Evolutionary conservation across 2,329 filamentous ascomycete genomes (phyloP).

Genomic region (Capronia epimyces): DNA sequence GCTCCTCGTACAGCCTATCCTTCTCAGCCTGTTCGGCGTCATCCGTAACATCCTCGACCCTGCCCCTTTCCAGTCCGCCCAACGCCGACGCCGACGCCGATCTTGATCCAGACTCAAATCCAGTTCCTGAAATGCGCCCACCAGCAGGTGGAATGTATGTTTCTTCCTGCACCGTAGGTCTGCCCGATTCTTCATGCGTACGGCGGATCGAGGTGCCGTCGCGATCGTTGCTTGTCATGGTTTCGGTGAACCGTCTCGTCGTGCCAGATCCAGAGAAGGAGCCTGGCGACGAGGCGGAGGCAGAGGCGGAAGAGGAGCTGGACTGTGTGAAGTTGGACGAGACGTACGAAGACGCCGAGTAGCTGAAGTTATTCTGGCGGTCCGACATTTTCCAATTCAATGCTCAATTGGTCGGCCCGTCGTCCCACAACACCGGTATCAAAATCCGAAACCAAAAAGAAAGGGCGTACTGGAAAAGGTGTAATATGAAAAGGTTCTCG

Average conservation of each 20-base stretch:
- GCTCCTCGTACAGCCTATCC: conserved; percentile 42
- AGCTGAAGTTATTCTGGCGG: background rate
- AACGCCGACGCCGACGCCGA: background rate
- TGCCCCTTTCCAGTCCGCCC: background rate
- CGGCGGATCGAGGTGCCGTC: conserved; percentile 19
- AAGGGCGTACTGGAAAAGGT: too few species aligned
- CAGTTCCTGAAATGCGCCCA: background rate
- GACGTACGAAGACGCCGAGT: background rate
- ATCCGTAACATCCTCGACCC: conserved; percentile 21
- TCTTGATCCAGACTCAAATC: background rate
- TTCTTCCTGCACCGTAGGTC: conserved; percentile 12
- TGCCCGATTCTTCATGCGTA: conserved; percentile 13
- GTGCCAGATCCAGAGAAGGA: conserved; percentile 1
- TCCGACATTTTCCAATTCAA: too few species aligned
- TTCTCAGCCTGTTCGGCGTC: conserved; percentile 38
- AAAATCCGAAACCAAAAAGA: too few species aligned
- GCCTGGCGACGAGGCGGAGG: conserved; percentile 3
- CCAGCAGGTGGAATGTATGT: conserved; percentile 9
- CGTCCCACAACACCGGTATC: too few species aligned
- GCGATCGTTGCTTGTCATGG: conserved; percentile 15
- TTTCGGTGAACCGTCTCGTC: conserved; percentile 2
- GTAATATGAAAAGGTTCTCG: too few species aligned
- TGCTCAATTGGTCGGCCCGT: too few species aligned
- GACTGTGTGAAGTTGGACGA: background rate
- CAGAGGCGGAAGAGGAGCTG: background rate